Conservation (phyloP, 2,329 filamentous ascomycete species). For the Fusarium oligoseptatum region DNA sequence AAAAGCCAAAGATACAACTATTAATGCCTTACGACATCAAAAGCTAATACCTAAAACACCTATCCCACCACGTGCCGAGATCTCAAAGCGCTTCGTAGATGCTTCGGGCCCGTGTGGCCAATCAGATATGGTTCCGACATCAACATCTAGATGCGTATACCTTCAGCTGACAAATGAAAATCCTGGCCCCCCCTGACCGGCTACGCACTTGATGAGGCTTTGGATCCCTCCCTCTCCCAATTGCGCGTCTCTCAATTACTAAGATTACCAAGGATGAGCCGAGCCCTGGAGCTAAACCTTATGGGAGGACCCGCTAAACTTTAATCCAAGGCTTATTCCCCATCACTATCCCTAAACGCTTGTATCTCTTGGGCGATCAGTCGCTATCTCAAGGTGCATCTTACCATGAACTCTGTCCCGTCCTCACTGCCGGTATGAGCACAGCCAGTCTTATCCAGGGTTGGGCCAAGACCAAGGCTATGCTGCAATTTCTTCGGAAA, state of each 20-base stretch:
- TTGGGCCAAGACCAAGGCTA: neutral
- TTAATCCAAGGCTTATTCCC: neutral
- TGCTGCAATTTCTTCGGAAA: neutral
- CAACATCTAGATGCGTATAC: neutral
- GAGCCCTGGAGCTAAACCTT: neutral
- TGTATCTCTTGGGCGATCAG: neutral
- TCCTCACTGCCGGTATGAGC: neutral
- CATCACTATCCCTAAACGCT: neutral
- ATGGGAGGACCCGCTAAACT: neutral
- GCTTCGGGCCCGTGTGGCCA: neutral
- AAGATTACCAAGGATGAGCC: neutral
- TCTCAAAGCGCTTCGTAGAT: neutral
- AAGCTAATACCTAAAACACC: neutral
- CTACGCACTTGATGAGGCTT: neutral
- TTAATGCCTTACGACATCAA: neutral
- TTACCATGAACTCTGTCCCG: neutral
- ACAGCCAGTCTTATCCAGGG: neutral
- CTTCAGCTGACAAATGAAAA: neutral
- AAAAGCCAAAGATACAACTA: neutral
- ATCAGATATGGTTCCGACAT: neutral
- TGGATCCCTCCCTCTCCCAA: neutral
- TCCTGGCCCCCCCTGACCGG: neutral
- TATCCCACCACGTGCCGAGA: neutral
- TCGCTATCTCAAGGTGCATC: neutral
- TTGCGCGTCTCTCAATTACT: neutral